Base-by-base conservation (phyloP, 306 rosid species). In the Ochetophila trinervis region DNA sequence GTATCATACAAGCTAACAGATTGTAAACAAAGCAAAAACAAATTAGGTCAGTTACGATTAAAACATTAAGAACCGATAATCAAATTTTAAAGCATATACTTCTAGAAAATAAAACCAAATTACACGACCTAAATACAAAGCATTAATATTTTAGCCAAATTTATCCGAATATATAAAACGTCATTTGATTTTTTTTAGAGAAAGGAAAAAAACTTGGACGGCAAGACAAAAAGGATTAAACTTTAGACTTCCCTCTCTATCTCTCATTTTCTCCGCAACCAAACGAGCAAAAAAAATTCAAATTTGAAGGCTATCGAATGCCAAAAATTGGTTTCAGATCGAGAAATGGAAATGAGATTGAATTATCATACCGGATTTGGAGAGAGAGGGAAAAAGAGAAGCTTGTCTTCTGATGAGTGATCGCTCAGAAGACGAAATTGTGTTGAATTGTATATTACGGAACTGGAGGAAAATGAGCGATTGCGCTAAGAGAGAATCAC, bases 221-320 rank as follows among this genome's bases (percentile, higher is more conserved):
- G n/a, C 60, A 14, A 37, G 60, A 20, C 16, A 51, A 21, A 3
- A 1, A 4, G 27, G n/a, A 6, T 21, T 14, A 9, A 40, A 9
- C 10, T 12, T 40, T 10, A 8, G 45, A 40, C 45, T 40, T 40
- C 45, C 45, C 2, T 40, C 45, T 40, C 15, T 8, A 40, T 40
- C 61, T 34, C 50, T 16, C 17, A 37, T 66, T 66, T 66, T 53
- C 61, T 36, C 9, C 51, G 50, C 35, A 30, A 14, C 60, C 70
- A 53, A 66, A 66, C 34, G n/a, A 60, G 17, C 50, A 35, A 18
- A 15, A 58, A 47, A 11, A 50, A 4, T 49, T 17, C 18, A 12
- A 34, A 37, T 13, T 3, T 22, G 22, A 37, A 19, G 14, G 16
- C 3, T 36, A 17, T 18, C 65, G 6, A 60, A 60, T 40, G 34